These are phyloP conservation scores for Teratosphaeria pseudoeucalypti DNA, from an alignment of 2,329 filamentous ascomycete species.

Conservation along the genomic window DNA sequence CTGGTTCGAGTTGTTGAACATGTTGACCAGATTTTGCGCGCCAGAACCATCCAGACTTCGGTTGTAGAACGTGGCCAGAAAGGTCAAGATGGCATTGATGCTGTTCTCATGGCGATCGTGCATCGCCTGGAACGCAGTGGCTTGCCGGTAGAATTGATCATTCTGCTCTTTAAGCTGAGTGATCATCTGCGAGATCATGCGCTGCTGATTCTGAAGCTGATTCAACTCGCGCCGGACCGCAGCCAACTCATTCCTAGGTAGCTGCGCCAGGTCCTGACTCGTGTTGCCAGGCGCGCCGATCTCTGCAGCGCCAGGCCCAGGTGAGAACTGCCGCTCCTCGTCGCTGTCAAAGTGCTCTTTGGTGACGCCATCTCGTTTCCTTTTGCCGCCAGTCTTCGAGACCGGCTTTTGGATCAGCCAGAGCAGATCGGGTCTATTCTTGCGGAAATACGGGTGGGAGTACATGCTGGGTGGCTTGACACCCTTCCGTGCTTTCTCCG, in stretches of 20 bases:
- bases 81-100: constrained; percentile 96
- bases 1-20: constrained; percentile 52
- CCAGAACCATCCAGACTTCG: constrained; percentile 80
- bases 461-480: constrained; percentile 94
- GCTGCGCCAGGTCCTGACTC: constrained; percentile 40
- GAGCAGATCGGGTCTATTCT: constrained; percentile 79
- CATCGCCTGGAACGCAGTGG: constrained; percentile 76
- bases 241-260: constrained; percentile 63
- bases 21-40: constrained; percentile 68
- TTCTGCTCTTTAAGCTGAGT: constrained; percentile 74
- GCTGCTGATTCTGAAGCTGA: constrained; percentile 75
- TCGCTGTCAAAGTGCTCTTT: constrained; percentile 65
- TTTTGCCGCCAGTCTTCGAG: constrained; percentile 45
- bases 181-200: constrained; percentile 74
- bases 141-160: constrained; percentile 77
- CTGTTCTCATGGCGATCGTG: constrained; percentile 97
- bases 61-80: constrained; percentile 92
- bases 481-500: constrained; percentile 90
- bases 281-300: constrained; percentile 21
- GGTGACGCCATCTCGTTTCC: constrained; percentile 45
- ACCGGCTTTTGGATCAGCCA: constrained; percentile 97
- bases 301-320: constrained; percentile 17
- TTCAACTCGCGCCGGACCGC: constrained; percentile 70
- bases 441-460: constrained; percentile 90
- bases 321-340: constrained; percentile 39